Conservation (phyloP, 1,139 yeast genomes). For the Candida sp. region DNA sequence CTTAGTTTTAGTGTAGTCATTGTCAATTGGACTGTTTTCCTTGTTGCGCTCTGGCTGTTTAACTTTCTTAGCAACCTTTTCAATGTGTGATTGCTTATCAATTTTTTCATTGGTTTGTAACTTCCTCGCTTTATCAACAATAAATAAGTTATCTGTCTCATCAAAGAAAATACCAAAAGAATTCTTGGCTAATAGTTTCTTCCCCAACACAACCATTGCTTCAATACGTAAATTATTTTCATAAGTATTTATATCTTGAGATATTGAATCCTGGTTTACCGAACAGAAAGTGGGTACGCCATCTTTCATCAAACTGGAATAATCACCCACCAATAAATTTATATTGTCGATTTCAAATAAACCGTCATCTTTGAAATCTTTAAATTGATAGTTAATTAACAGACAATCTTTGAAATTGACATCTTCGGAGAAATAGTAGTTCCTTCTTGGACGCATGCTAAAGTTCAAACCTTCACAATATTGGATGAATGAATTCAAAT, state of each 20-base stretch:
- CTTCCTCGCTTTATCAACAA: neutral
- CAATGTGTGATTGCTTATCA: neutral
- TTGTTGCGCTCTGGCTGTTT: neutral
- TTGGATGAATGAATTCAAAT: constrained; percentile 5
- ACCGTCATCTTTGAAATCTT: constrained; percentile 57
- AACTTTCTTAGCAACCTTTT: neutral
- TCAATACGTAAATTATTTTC: constrained; percentile 21
- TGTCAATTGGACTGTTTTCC: constrained; percentile 3
- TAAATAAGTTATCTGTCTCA: neutral
- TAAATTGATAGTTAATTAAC: constrained; percentile 49
- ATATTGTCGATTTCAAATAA: constrained; percentile 29
- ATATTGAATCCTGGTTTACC: constrained; percentile 12
- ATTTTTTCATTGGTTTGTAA: neutral
- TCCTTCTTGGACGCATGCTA: constrained; percentile 34
- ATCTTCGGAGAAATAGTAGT: constrained; percentile 61
- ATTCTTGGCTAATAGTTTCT: constrained; percentile 11
- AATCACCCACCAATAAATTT: constrained; percentile 32
- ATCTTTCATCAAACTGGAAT: constrained; percentile 13
- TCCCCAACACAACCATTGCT: constrained; percentile 19
- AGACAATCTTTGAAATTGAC: constrained; percentile 57
- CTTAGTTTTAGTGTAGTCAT: constrained; percentile 3
- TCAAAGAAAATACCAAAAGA: constrained; percentile 9
- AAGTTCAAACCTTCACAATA: neutral
- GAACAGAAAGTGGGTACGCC: constrained; percentile 25
- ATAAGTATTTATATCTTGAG: constrained; percentile 12